phyloP scores from a whole-genome alignment of 352 stramenopile genomes.

The Phytopythium kandeliae region DNA sequence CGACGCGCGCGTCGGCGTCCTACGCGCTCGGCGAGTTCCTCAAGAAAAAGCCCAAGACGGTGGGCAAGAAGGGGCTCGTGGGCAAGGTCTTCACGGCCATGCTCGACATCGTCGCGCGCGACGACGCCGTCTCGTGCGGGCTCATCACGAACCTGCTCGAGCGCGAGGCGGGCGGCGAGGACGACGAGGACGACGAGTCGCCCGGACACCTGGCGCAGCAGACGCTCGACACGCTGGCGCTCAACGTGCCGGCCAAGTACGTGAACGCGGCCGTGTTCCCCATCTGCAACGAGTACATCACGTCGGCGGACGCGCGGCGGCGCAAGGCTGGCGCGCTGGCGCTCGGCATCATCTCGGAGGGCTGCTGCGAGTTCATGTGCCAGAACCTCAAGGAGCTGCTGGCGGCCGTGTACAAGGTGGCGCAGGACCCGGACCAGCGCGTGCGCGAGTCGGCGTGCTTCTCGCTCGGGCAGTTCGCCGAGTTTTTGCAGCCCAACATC shows the following conservation, averaged over 20 bases:
- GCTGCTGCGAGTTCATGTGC: slow-evolving; percentile 93
- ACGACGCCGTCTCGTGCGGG: slow-evolving; percentile 76
- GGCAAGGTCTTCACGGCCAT: slow-evolving; percentile 84
- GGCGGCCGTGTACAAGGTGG: slow-evolving; percentile 88
- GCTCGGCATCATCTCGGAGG: slow-evolving; percentile 96
- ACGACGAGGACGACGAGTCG: slow-evolving; percentile 79
- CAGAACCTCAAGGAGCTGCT: slow-evolving; percentile 93
- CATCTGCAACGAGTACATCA: slow-evolving; percentile 88
- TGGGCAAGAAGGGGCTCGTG: slow-evolving; percentile 81
- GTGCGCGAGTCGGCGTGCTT: slow-evolving; percentile 97
- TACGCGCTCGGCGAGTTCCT: slow-evolving; percentile 84
- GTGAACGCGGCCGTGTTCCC: slow-evolving; percentile 71
- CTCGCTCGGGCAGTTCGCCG: slow-evolving; percentile 96
- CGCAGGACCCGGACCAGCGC: slow-evolving; percentile 89
- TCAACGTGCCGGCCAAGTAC: slow-evolving; percentile 81
- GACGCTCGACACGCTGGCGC: slow-evolving; percentile 77
- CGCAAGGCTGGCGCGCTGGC: slow-evolving; percentile 96
- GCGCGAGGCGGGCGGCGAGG: slow-evolving; percentile 53
- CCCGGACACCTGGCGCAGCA: slow-evolving; percentile 79
- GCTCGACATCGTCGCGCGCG: slow-evolving; percentile 74
- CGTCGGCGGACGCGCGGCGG: slow-evolving; percentile 81
- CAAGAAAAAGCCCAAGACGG: slow-evolving; percentile 87
- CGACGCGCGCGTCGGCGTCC: slow-evolving; percentile 72
- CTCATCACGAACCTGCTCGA: slow-evolving; percentile 81
- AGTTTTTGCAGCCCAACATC: slow-evolving; percentile 98